Percentiles rank a stretch among this genome's conserved stretches.
These are phyloP conservation scores for Plectosphaerella cucumerina DNA, from an alignment of 2,329 filamentous ascomycete species.

Conservation along the genomic window DNA sequence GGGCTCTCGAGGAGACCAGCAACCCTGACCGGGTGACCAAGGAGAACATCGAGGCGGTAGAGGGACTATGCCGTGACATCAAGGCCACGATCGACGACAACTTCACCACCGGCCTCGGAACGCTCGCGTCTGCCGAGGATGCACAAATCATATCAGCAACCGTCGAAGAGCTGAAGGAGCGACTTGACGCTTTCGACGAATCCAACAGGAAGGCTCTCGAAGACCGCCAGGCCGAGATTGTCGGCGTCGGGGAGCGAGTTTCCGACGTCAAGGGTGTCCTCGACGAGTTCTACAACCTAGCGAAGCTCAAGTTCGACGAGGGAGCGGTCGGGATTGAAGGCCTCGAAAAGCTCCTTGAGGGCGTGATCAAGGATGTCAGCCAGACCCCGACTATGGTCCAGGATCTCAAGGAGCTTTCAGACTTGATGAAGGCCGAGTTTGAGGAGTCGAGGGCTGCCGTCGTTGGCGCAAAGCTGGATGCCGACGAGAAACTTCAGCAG, in stretches of 20 bases:
- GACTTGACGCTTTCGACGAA: slow-evolving; percentile 62
- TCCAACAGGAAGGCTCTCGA: slow-evolving; percentile 76
- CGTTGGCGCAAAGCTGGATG: slow-evolving; percentile 75
- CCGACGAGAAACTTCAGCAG: slow-evolving; percentile 70
- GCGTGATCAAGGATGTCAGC: slow-evolving; percentile 58
- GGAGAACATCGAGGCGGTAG: slow-evolving; percentile 76
- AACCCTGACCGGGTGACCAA: slow-evolving; percentile 69
- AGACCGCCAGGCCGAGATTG: slow-evolving; percentile 78
- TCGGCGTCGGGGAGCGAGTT: slow-evolving; percentile 72
- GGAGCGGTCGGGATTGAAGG: slow-evolving; percentile 69
- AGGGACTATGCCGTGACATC: slow-evolving; percentile 78
- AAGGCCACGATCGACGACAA: slow-evolving; percentile 75
- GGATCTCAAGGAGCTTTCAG: slow-evolving; percentile 68
- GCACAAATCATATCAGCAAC: slow-evolving; percentile 66
- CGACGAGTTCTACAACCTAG: slow-evolving; percentile 70
- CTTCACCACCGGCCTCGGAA: slow-evolving; percentile 64
- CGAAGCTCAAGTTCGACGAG: slow-evolving; percentile 73
- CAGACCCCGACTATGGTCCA: slow-evolving; percentile 53
- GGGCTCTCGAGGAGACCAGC: slow-evolving; percentile 48
- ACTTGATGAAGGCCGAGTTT: slow-evolving; percentile 79
- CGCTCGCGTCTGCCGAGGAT: slow-evolving; percentile 73
- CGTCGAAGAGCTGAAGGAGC: slow-evolving; percentile 57
- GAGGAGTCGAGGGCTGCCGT: slow-evolving; percentile 80
- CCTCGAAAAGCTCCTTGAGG: slow-evolving; percentile 65
- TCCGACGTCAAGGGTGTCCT: slow-evolving; percentile 74